phyloP scores from a whole-genome alignment of 75 land plant species.

The Cupressus sempervirens region DNA sequence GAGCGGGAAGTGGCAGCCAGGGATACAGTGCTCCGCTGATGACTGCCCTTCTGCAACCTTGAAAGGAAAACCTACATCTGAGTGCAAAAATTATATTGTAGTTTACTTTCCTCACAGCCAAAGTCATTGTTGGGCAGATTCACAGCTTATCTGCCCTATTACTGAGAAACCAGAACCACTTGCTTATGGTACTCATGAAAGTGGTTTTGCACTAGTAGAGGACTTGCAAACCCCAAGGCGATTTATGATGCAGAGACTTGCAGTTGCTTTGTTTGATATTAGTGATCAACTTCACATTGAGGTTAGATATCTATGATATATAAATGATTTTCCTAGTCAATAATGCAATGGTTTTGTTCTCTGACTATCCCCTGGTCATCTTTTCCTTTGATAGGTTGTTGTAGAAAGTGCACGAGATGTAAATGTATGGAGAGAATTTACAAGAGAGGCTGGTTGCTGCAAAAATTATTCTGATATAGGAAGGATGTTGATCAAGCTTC shows the following conservation, averaged over 20 bases:
- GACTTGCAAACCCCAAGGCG: constrained; percentile 61
- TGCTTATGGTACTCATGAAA: constrained; percentile 54
- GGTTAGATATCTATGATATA: constrained; percentile 30
- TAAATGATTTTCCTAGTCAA: not conserved
- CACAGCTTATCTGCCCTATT: constrained; percentile 56
- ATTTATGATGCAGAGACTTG: constrained; percentile 65
- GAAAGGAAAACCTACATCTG: constrained; percentile 81
- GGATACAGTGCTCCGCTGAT: constrained; percentile 68
- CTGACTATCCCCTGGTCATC: not conserved
- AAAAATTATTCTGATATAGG: constrained; percentile 70
- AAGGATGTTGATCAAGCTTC: constrained; percentile 73
- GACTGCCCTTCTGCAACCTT: constrained; percentile 75
- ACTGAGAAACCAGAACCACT: constrained; percentile 75
- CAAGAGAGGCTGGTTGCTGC: constrained; percentile 66
- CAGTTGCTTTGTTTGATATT: constrained; percentile 71
- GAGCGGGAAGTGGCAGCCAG: constrained; percentile 93
- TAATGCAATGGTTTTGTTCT: not conserved
- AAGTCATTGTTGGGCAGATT: constrained; percentile 80
- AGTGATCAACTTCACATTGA: constrained; percentile 71
- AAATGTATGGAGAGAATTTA: constrained; percentile 76
- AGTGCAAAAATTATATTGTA: constrained; percentile 61
- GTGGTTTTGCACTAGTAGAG: constrained; percentile 56
- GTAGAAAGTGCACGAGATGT: constrained; percentile 65
- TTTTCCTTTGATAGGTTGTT: constrained; percentile 52
- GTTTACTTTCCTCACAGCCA: constrained; percentile 67